phyloP scores from a whole-genome alignment of 2,329 filamentous ascomycete species.

The Aspergillus amoenus region DNA sequence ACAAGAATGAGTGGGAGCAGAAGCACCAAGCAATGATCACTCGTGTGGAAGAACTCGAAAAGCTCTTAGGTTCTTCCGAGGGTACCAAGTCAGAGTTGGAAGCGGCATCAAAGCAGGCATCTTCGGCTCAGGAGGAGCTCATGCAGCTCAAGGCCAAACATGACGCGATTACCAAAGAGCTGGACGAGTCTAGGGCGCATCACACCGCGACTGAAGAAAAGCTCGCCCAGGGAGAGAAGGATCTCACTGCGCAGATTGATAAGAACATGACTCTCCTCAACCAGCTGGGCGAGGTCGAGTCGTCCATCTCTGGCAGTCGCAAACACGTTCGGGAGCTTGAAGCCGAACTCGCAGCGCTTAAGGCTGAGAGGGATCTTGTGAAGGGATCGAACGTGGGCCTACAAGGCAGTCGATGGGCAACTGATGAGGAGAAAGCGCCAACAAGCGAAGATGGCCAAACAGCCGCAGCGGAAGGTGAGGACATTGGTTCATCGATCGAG shows the following conservation, averaged over 20 bases:
- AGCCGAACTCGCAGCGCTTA: slow-evolving; percentile 38
- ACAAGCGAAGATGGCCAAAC: slow-evolving; percentile 34
- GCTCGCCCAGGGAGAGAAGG: slow-evolving; percentile 33
- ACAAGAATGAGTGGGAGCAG: slow-evolving; percentile 48
- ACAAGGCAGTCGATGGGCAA: slow-evolving; percentile 44
- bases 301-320: slow-evolving; percentile 34
- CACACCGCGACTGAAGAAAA: slow-evolving; percentile 35
- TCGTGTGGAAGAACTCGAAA: slow-evolving; percentile 78
- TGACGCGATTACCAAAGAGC: slow-evolving; percentile 28
- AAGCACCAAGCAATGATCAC: slow-evolving; percentile 34
- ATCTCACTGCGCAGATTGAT: slow-evolving; percentile 41
- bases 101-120: slow-evolving; percentile 56
- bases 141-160: slow-evolving; percentile 31
- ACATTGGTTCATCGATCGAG: slow-evolving; percentile 48
- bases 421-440: slow-evolving; percentile 24
- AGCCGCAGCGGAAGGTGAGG: slow-evolving; percentile 46
- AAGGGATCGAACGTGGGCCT: slow-evolving; percentile 34
- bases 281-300: slow-evolving; percentile 40
- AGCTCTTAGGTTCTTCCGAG: slow-evolving; percentile 79
- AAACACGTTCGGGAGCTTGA: slow-evolving; percentile 41
- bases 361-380: slow-evolving; percentile 29
- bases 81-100: slow-evolving; percentile 66
- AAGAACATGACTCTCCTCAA: slow-evolving; percentile 43
- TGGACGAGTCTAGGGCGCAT: slow-evolving; percentile 31
- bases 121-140: slow-evolving; percentile 35